phyloP scores from a whole-genome alignment of 495 filamentous ascomycete species.

The Tuber calosporum region DNA sequence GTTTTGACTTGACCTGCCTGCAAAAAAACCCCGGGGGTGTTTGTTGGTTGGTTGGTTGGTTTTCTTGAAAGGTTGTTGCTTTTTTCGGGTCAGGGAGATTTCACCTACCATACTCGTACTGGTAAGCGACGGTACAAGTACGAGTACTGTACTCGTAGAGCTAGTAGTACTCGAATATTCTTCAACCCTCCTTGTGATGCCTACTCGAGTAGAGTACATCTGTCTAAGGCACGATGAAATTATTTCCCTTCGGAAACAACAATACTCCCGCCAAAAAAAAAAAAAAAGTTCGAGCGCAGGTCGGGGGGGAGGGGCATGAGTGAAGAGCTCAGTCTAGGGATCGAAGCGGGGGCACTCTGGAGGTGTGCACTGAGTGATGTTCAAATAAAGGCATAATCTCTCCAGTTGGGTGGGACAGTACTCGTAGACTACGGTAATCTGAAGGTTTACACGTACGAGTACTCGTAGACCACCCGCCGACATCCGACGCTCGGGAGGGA shows the following conservation, averaged over 20 bases:
- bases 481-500: neutral
- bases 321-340: neutral
- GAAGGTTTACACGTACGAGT: too few relatives aligned
- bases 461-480: neutral
- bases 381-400: neutral
- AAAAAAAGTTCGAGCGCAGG: neutral
- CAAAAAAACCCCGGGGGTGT: neutral
- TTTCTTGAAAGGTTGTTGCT: neutral
- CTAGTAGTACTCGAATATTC: too few relatives aligned
- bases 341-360: neutral
- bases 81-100: neutral
- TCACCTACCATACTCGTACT: too few relatives aligned
- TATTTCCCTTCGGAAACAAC: too few relatives aligned
- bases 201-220: too few relatives aligned
- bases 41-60: neutral
- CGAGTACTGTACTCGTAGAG: too few relatives aligned
- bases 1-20: neutral
- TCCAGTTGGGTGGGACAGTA: too few relatives aligned
- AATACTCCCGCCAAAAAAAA: neutral
- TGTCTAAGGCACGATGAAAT: too few relatives aligned
- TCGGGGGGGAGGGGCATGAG: neutral
- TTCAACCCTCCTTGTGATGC: too few relatives aligned
- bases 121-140: too few relatives aligned
- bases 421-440: neutral
- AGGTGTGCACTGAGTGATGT: neutral